These are phyloP conservation scores for Lentinula edodes DNA, from an alignment of 768 basidiomycete species.

Conservation along the genomic window DNA sequence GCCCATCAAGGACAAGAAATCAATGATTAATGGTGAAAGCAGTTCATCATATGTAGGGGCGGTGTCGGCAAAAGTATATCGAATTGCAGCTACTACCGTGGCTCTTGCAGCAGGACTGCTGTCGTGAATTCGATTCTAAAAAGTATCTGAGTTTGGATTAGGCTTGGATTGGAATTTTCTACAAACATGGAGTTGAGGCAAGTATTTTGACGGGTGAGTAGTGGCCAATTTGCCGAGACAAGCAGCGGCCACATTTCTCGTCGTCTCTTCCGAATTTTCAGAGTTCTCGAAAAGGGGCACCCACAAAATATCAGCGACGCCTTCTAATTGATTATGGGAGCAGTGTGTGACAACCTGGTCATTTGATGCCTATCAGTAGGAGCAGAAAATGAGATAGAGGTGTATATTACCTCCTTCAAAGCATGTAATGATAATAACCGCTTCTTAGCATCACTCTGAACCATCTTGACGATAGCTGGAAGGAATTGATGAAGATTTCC, in stretches of 20 bases:
- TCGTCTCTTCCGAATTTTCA: slow-evolving; percentile 84
- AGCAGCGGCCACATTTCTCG: slow-evolving; percentile 91
- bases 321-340: slow-evolving; percentile 76
- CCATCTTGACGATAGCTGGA: slow-evolving; percentile 74
- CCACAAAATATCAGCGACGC: slow-evolving; percentile 89
- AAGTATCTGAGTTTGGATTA: not conserved
- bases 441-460: slow-evolving; percentile 70
- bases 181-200: slow-evolving; percentile 86
- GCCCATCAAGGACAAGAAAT: slow-evolving; percentile 88
- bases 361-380: not conserved
- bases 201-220: slow-evolving; percentile 83
- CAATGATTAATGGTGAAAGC: slow-evolving; percentile 80
- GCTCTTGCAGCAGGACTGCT: slow-evolving; percentile 68
- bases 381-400: not conserved
- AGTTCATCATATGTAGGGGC: slow-evolving; percentile 85
- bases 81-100: slow-evolving; percentile 88
- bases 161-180: not conserved
- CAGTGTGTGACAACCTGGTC: slow-evolving; percentile 86
- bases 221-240: slow-evolving; percentile 95
- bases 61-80: slow-evolving; percentile 90
- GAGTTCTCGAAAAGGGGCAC: slow-evolving; percentile 88
- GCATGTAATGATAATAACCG: slow-evolving; percentile 86
- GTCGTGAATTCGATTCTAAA: slow-evolving; percentile 63
- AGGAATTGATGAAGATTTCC: slow-evolving; percentile 88
- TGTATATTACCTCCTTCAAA: slow-evolving; percentile 73